These are phyloP conservation scores for Rhododendron griersonianum DNA, from an alignment of 148 eudicot genomes.

Conservation along the genomic window DNA sequence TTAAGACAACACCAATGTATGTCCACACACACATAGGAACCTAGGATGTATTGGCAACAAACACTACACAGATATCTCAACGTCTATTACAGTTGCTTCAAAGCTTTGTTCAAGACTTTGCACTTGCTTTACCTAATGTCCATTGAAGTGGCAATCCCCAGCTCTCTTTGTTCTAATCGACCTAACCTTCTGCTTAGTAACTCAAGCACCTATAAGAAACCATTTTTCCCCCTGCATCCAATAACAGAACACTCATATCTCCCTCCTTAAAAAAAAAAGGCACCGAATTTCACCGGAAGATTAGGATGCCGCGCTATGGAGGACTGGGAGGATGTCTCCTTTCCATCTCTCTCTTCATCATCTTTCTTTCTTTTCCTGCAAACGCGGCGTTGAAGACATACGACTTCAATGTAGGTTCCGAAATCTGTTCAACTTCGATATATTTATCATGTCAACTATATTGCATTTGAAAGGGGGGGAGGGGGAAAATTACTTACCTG, in stretches of 20 bases:
- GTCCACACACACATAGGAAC: background rate
- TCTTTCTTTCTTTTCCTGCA: slow-evolving; percentile 8
- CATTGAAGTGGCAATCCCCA: background rate
- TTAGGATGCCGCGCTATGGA: background rate
- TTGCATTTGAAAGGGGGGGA: background rate
- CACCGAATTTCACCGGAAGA: background rate
- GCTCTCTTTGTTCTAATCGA: background rate
- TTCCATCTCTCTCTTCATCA: background rate
- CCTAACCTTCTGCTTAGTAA: background rate
- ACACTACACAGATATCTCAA: slow-evolving; percentile 20
- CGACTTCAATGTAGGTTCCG: slow-evolving; percentile 40
- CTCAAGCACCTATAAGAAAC: background rate
- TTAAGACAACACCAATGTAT: background rate
- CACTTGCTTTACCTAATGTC: slow-evolving; percentile 20
- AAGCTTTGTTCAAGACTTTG: slow-evolving; percentile 20
- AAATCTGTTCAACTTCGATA: background rate
- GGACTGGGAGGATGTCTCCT: slow-evolving; percentile 1
- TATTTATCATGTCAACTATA: background rate
- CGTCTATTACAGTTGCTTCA: slow-evolving; percentile 18
- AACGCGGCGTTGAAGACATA: slow-evolving; percentile 45
- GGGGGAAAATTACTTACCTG: background rate
- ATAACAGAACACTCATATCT: background rate
- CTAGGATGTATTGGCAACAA: slow-evolving; percentile 2
- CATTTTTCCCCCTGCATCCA: background rate
- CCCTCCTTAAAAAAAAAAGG: background rate